A percentile compares a stretch with the other conserved stretches of the same genome.
These are phyloP conservation scores for Antitrichia curtipendula DNA, from an alignment of 225 moss, liverwort and hornwort genomes.

Conservation along the genomic window DNA sequence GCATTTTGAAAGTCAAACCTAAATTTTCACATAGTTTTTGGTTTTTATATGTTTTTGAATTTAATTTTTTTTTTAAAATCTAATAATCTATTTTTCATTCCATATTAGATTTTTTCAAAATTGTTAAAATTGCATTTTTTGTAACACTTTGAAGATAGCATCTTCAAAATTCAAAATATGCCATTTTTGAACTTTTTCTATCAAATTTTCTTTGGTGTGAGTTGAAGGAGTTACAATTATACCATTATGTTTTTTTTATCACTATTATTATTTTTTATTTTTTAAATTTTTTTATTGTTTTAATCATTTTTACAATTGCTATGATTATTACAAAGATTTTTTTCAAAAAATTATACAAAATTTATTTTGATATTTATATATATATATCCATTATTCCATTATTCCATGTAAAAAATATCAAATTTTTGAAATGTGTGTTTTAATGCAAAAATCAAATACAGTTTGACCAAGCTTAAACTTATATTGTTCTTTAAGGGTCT, in stretches of 20 bases:
- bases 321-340: not conserved
- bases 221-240: rapidly evolving
- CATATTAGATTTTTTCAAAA: no score
- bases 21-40: no score
- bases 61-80: no score
- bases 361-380: no score
- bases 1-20: no score
- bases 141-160: not conserved
- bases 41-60: no score
- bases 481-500: not conserved
- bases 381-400: no score
- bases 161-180: not conserved
- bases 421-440: not conserved
- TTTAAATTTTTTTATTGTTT: not conserved
- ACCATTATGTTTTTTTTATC: no score
- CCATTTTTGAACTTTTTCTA: not conserved
- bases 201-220: not conserved
- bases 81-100: no score
- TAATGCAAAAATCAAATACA: not conserved
- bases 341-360: not conserved
- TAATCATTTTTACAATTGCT: not conserved
- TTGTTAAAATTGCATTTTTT: no score
- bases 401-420: not conserved
- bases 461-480: rapidly evolving
- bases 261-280: not conserved